These are phyloP conservation scores for Cercospora sesami DNA, from an alignment of 2,329 filamentous ascomycete species.

Conservation along the genomic window DNA sequence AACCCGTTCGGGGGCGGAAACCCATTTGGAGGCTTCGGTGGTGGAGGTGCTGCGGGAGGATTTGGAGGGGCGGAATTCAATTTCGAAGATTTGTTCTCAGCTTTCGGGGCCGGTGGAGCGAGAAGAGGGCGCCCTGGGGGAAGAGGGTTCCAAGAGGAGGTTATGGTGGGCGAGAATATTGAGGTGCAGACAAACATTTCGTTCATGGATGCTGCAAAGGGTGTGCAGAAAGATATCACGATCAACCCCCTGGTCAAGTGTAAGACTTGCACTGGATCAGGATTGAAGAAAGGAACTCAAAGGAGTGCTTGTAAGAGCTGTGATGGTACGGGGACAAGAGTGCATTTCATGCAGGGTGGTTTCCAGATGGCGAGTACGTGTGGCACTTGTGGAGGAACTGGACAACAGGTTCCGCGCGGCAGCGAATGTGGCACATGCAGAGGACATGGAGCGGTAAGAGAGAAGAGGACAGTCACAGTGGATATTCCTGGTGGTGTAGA, in stretches of 20 bases:
- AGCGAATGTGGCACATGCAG: slow-evolving; percentile 77
- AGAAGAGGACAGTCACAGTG: slow-evolving; percentile 78
- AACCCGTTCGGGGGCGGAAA: slow-evolving; percentile 57
- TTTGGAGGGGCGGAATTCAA: slow-evolving; percentile 68
- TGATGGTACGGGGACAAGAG: slow-evolving; percentile 79
- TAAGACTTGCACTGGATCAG: slow-evolving; percentile 77
- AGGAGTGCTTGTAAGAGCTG: slow-evolving; percentile 74
- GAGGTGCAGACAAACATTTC: slow-evolving; percentile 90
- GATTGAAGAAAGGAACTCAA: slow-evolving; percentile 77
- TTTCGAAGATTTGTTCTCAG: slow-evolving; percentile 92
- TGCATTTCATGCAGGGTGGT: slow-evolving; percentile 86
- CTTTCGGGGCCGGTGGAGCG: slow-evolving; percentile 69
- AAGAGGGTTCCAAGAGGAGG: slow-evolving; percentile 70
- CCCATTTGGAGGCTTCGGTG: slow-evolving; percentile 31
- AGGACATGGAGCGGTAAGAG: slow-evolving; percentile 80
- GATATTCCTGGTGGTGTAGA: slow-evolving; percentile 96
- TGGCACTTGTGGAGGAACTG: slow-evolving; percentile 74
- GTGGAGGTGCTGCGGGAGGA: slow-evolving; percentile 40
- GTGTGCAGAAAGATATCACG: slow-evolving; percentile 80
- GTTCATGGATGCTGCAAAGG: slow-evolving; percentile 95
- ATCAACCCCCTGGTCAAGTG: slow-evolving; percentile 82
- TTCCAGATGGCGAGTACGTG: slow-evolving; percentile 97
- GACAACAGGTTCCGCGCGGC: slow-evolving; percentile 72
- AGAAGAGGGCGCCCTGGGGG: slow-evolving; percentile 47
- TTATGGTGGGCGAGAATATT: slow-evolving; percentile 92